These are phyloP conservation scores for Fusarium burgessii DNA, from an alignment of 2,329 filamentous ascomycete genomes.

Conservation along the genomic window DNA sequence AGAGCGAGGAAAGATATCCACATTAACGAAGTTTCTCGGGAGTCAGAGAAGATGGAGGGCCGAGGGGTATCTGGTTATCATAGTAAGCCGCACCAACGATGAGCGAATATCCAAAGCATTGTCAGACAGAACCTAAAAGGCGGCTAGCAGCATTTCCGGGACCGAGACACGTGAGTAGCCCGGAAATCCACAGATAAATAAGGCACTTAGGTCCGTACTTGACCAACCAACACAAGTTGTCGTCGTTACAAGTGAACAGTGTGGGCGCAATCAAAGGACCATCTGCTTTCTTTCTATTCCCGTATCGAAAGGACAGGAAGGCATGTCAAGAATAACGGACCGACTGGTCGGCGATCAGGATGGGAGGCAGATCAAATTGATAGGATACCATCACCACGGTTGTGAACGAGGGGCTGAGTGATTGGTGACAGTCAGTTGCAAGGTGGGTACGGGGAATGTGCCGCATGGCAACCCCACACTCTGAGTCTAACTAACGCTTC, in stretches of 20 bases:
- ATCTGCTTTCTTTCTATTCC: not conserved
- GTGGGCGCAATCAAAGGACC: conserved; percentile 6
- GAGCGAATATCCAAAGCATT: conserved; percentile 3
- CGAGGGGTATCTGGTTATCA: not conserved
- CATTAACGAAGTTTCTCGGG: not conserved
- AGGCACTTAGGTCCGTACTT: not conserved
- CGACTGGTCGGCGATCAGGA: conserved; percentile 43
- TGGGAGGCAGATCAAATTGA: conserved; percentile 40
- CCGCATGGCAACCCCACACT: conserved; percentile 47
- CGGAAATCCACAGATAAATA: conserved; percentile 6
- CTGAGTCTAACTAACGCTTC: conserved; percentile 5
- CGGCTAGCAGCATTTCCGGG: not conserved
- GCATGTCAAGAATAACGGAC: conserved; percentile 43
- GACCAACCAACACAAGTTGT: conserved; percentile 9
- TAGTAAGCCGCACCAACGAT: conserved; percentile 7
- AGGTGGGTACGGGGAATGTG: conserved; percentile 37
- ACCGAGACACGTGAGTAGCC: conserved; percentile 3
- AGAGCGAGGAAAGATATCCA: not conserved
- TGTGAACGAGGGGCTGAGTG: conserved; percentile 37
- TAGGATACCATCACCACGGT: conserved; percentile 48
- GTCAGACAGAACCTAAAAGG: not conserved
- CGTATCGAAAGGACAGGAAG: conserved; percentile 7
- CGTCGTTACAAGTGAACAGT: not conserved
- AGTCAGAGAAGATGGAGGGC: not conserved
- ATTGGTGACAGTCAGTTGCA: conserved; percentile 40